Conservation (phyloP, 2,329 filamentous ascomycete genomes). For the Chalaropsis thielavioides region DNA sequence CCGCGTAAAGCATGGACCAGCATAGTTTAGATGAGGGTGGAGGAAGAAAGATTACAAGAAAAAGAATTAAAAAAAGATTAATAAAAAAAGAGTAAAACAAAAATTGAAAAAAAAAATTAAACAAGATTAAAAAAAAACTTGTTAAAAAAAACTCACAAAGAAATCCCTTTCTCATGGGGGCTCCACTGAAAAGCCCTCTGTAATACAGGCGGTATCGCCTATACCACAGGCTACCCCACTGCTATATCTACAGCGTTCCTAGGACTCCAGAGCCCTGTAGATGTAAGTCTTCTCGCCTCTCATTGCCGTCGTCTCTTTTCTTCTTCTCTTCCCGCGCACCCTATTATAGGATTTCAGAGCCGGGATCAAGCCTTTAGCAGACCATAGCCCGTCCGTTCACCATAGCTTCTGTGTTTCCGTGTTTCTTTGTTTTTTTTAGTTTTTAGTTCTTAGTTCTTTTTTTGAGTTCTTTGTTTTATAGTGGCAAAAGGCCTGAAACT, state of each 20-base stretch:
- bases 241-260: not conserved
- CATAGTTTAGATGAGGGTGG: not conserved
- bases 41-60: no score
- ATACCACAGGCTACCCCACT: not conserved
- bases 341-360: no score
- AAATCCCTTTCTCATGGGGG: not conserved
- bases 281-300: not conserved
- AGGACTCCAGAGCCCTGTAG: not conserved
- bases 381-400: not conserved
- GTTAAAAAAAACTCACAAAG: not conserved
- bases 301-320: not conserved
- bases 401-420: not conserved
- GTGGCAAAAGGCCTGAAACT: not conserved
- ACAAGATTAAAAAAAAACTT: no score
- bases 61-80: no score
- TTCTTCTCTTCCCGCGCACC: not conserved
- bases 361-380: not conserved
- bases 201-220: not conserved
- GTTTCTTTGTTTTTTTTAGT: not conserved
- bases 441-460: not conserved
- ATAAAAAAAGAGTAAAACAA: no score
- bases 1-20: slow-evolving; percentile 2
- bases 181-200: not conserved
- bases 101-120: not conserved
- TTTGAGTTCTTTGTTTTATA: not conserved